Evolutionary conservation across 1,139 yeast species (phyloP).

Genomic region (Lodderomyces beijingensis): DNA sequence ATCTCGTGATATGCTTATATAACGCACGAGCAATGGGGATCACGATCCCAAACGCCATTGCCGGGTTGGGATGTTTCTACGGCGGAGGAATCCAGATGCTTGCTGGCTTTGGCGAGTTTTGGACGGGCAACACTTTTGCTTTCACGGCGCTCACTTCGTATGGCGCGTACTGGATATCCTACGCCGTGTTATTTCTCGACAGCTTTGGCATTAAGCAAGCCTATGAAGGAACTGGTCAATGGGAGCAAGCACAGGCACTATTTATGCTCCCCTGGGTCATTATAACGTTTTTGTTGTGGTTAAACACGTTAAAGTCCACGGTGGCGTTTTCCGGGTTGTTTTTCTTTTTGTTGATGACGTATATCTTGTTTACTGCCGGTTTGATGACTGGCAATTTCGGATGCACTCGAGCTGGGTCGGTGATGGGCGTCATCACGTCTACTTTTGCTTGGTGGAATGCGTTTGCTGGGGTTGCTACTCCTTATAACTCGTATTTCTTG

Average conservation of each 20-base stretch:
- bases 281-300: slow-evolving; percentile 36
- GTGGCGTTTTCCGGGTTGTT: slow-evolving; percentile 35
- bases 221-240: slow-evolving; percentile 34
- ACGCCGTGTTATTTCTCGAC: slow-evolving; percentile 30
- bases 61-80: slow-evolving; percentile 44
- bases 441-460: slow-evolving; percentile 40
- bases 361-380: slow-evolving; percentile 39
- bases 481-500: slow-evolving; percentile 27
- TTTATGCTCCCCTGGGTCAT: slow-evolving; percentile 43
- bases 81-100: slow-evolving; percentile 46
- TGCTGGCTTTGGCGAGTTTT: slow-evolving; percentile 52
- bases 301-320: slow-evolving; percentile 42
- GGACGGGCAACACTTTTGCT: slow-evolving; percentile 37
- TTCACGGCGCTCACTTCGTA: slow-evolving; percentile 39
- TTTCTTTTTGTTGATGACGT: slow-evolving; percentile 32
- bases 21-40: slow-evolving; percentile 42
- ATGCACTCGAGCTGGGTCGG: slow-evolving; percentile 41
- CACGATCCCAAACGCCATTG: slow-evolving; percentile 28
- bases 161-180: slow-evolving; percentile 44
- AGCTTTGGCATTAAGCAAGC: slow-evolving; percentile 55
- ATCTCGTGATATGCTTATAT: slow-evolving; percentile 42
- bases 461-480: slow-evolving; percentile 30
- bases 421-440: slow-evolving; percentile 39
- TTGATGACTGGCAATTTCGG: slow-evolving; percentile 27
- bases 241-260: slow-evolving; percentile 35